phyloP scores from a whole-genome alignment of 495 filamentous ascomycete genomes.

The Gamarada debralockiae region DNA sequence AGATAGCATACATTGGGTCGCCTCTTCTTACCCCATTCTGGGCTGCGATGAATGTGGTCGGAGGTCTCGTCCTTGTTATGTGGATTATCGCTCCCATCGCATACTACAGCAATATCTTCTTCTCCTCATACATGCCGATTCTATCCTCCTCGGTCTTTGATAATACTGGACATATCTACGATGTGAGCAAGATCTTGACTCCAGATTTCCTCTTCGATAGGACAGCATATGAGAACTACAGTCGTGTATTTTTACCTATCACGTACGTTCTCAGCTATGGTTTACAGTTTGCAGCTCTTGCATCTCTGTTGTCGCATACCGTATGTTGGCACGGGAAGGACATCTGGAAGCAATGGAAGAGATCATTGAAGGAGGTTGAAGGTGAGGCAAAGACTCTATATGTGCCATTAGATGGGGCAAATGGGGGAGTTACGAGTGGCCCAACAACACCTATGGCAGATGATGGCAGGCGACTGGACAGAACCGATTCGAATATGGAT shows the following conservation, averaged over 20 bases:
- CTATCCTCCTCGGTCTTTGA: constrained; percentile 74
- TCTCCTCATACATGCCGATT: constrained; percentile 78
- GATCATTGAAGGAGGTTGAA: constrained; percentile 43
- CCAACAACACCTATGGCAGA: not conserved
- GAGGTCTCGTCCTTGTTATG: constrained; percentile 81
- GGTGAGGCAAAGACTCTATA: constrained; percentile 40
- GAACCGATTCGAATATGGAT: constrained; percentile 36
- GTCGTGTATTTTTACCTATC: constrained; percentile 75
- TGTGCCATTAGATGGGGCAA: constrained; percentile 33
- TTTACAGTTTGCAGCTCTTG: constrained; percentile 74
- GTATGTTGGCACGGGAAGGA: constrained; percentile 71
- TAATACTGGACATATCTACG: constrained; percentile 71
- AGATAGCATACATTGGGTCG: constrained; percentile 87
- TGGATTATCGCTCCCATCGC: constrained; percentile 81
- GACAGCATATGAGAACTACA: constrained; percentile 68
- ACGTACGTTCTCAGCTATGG: constrained; percentile 80
- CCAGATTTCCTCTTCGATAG: constrained; percentile 67
- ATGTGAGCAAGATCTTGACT: constrained; percentile 72
- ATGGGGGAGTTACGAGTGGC: not conserved
- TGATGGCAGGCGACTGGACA: constrained; percentile 31
- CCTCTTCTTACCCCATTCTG: constrained; percentile 86
- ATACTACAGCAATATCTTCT: constrained; percentile 76
- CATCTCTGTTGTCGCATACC: constrained; percentile 67
- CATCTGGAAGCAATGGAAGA: constrained; percentile 65
- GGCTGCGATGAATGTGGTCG: constrained; percentile 86